Percentiles rank a stretch among this genome's conserved stretches.
These are phyloP conservation scores for Parsonsia alboflavescens DNA, from an alignment of 257 asterid species.

Conservation along the genomic window DNA sequence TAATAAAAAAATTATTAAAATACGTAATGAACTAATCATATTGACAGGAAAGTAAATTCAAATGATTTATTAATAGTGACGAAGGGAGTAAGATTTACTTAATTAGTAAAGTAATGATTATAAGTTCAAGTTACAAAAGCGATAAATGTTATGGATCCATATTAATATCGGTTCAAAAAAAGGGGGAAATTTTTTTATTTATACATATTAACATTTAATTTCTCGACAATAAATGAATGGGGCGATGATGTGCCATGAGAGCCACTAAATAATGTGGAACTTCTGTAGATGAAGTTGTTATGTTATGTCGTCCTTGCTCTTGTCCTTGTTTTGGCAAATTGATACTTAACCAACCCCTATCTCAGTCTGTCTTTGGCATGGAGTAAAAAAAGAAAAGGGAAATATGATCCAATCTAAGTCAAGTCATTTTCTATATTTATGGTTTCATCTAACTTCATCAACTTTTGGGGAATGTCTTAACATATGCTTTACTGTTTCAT, in stretches of 20 bases:
- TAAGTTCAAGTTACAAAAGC: too few species aligned
- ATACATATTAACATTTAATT: too few species aligned
- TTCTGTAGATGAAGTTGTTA: background rate
- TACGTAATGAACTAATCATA: too few species aligned
- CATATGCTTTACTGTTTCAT: background rate
- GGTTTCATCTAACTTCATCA: background rate
- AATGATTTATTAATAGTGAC: too few species aligned
- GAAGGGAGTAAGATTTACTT: too few species aligned
- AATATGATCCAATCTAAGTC: constrained; percentile 10
- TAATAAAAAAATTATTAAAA: too few species aligned
- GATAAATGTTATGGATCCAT: too few species aligned
- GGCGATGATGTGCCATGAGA: background rate
- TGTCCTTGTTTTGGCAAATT: constrained; percentile 7
- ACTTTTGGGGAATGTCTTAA: background rate
- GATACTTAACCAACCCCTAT: constrained; percentile 12
- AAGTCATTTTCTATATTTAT: constrained; percentile 10
- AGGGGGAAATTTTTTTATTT: too few species aligned
- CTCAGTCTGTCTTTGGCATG: constrained; percentile 1
- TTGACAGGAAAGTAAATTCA: too few species aligned
- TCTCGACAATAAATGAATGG: too few species aligned
- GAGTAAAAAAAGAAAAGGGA: constrained; percentile 8
- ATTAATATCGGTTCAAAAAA: too few species aligned
- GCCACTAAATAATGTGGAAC: background rate
- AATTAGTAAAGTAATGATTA: too few species aligned
- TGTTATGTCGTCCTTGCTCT: background rate